Evolutionary conservation across 345 rosid genomes (phyloP), one percentile per base, ranked within the genome.

Genomic region (Syzygium grande): DNA sequence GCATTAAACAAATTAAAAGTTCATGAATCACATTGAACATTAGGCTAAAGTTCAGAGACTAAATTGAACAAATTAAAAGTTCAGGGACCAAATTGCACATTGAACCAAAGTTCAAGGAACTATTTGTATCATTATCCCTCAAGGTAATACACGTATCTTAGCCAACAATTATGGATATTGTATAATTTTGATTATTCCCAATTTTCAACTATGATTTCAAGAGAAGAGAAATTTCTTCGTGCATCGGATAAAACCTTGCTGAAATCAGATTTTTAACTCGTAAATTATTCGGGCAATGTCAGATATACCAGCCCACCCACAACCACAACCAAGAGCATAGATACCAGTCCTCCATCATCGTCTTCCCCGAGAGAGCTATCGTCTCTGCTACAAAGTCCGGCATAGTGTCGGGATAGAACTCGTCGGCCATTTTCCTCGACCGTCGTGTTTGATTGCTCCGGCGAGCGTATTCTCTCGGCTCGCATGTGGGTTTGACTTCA

Each of bases 11-110:
- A 58, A 58, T 23, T 9, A 58, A 58, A 0, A 58, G 11, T 58
- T 58, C 23, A 58, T 3, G 0, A 5, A 58, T 11, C 0, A 25
- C 5, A 0, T 58, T 58, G 0, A 5, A 11, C 0, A 25, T 58
- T 58, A 58, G 23, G 7, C 0, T 58, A 55, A 22, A 55, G 27
- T 55, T 55, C 0, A 55, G 22, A 11, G 59, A 55, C 27, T 55
- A 55, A 6, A 43, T 43, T 43, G 46, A 43, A 43, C 46, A 43
- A 43, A 43, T 43, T 43, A 58, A 58, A 0, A 58, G 5, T 58
- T 58, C 10, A 58, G 3, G 0, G 14, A 58, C 5, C 0, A 25
- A 23, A 0, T 58, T 58, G 0, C 7, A 25, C 0, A 25, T 58
- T 58, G 8, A 58, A 6, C 0, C 25, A 55, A 22, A 55, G 12